Conservation (phyloP, 495 filamentous ascomycete genomes). For the Aspergillus coremiiformis region DNA sequence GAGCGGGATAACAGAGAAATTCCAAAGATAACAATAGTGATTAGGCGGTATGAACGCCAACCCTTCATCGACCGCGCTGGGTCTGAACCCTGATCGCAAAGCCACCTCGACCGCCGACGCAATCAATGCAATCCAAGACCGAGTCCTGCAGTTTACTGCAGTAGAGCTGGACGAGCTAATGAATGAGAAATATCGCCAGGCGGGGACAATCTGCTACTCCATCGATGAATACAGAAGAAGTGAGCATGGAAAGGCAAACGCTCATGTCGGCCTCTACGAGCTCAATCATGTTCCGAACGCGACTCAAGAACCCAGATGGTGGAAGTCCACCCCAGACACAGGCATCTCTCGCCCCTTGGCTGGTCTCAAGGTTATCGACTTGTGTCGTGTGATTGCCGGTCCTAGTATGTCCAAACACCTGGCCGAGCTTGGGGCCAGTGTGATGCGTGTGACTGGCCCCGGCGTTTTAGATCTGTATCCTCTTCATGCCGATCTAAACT, state of each 20-base stretch:
- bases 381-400: constrained; percentile 53
- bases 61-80: constrained; percentile 33
- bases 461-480: constrained; percentile 38
- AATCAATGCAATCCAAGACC: background rate
- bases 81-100: constrained; percentile 23
- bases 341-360: constrained; percentile 35
- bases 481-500: background rate
- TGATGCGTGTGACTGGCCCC: constrained; percentile 49
- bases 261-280: constrained; percentile 42
- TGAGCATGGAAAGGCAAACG: constrained; percentile 46
- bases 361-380: constrained; percentile 52
- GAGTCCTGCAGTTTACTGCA: constrained; percentile 1
- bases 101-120: background rate
- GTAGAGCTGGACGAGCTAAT: constrained; percentile 35
- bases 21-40: background rate
- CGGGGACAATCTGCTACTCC: constrained; percentile 44
- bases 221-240: constrained; percentile 38
- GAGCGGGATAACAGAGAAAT: background rate
- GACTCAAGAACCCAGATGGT: constrained; percentile 35
- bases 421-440: constrained; percentile 51
- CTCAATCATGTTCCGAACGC: constrained; percentile 25
- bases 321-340: constrained; percentile 10
- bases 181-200: constrained; percentile 44
- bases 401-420: constrained; percentile 44
- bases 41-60: constrained; percentile 38